Base-by-base conservation (phyloP, 225 moss, liverwort and hornwort genomes). In the Climacium dendroides region DNA sequence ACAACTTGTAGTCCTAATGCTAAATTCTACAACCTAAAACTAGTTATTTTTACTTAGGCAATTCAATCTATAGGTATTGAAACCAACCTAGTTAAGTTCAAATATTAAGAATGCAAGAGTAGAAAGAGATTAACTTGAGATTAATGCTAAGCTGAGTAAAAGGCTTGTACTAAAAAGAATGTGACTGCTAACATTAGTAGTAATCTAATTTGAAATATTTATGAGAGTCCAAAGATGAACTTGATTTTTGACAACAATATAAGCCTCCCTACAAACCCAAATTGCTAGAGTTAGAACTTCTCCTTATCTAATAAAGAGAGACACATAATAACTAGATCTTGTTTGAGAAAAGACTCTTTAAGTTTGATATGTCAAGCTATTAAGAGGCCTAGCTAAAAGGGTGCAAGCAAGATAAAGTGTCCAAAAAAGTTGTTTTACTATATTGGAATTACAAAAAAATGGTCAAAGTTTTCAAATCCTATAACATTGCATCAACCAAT, bases 111-210 rank as follows among this genome's bases (percentile, higher is more conserved):
- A 66, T 67, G 37, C 4, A 67, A 4, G 67, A 37, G 7, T 22
- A 67, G 35, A 66, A 65, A 66, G 20, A 66, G 3, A n/a, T n/a
- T n/a, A 11, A 66, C 12, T 22, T n/a, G 4, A 66, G n/a, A n/a
- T n/a, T 20, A 66, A 17, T 20, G 6, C 6, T 6, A 1, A n/a
- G n/a, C 3, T 66, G 5, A 66, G 1, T 7, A 19, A 66, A 66
- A 65, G 4, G 6, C 3, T 66, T 66, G 6, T 20, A 2, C 1
- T n/a, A n/a, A n/a, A n/a, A n/a, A n/a, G n/a, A n/a, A n/a, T n/a
- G n/a, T n/a, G n/a, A n/a, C n/a, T n/a, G n/a, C n/a, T n/a, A n/a
- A n/a, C n/a, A n/a, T n/a, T n/a, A n/a, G n/a, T n/a, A n/a, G n/a
- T n/a, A n/a, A n/a, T n/a, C n/a, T n/a, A n/a, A n/a, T n/a, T n/a